These are phyloP conservation scores for Chlorella sp. DNA, from an alignment of 139 green algal genomes.

Conservation along the genomic window DNA sequence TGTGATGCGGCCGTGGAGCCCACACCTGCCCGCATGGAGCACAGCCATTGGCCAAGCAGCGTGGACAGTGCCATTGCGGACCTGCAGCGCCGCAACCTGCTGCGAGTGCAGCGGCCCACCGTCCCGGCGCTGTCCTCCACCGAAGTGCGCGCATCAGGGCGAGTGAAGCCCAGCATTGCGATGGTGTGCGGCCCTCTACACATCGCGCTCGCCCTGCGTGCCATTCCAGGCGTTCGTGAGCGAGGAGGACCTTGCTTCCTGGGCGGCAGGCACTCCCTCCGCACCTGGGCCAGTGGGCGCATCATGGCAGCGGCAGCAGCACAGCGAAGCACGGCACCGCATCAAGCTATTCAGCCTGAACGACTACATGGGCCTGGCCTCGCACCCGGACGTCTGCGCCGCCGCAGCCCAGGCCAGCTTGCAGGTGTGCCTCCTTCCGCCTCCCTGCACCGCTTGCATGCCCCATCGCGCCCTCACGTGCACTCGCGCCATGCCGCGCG, in stretches of 20 bases:
- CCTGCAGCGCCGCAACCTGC: slow-evolving; percentile 21
- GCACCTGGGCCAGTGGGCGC: background rate
- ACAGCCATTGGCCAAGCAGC: too few relatives aligned
- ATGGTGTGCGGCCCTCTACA: background rate
- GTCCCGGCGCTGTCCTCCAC: slow-evolving; percentile 20
- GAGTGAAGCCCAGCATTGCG: background rate
- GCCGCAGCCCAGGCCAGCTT: slow-evolving; percentile 49
- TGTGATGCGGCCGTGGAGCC: too few relatives aligned
- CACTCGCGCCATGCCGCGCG: background rate
- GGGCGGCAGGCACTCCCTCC: background rate
- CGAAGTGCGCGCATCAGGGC: background rate
- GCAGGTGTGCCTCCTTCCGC: slow-evolving; percentile 6
- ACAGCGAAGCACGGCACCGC: background rate
- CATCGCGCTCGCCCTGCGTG: background rate
- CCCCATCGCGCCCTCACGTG: background rate
- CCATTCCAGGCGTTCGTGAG: background rate
- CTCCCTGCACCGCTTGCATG: background rate
- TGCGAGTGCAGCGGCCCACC: slow-evolving; percentile 38
- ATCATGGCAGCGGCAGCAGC: background rate
- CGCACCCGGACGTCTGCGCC: slow-evolving; percentile 63
- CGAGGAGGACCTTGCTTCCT: background rate
- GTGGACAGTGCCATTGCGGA: slow-evolving; percentile 20
- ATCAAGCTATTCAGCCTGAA: slow-evolving; percentile 80
- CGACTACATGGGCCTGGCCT: slow-evolving; percentile 91
- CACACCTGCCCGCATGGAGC: too few relatives aligned